Base-by-base conservation (phyloP, 106 monocot species). In the Dendrobium chrysotoxum region DNA sequence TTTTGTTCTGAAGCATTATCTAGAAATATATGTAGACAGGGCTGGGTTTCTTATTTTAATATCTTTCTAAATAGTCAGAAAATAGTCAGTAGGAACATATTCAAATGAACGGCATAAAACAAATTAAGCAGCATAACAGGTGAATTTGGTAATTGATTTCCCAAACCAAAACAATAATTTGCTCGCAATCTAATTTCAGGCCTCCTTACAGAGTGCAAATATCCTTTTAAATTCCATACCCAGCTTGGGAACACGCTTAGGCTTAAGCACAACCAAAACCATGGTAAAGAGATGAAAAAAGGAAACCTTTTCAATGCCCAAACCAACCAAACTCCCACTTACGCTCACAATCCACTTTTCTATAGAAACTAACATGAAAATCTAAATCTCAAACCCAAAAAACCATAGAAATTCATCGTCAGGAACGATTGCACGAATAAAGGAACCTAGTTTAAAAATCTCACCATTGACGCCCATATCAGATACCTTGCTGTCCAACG, bases 381-480 rank as follows among this genome's bases (percentile, higher is more conserved):
- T 7, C 12, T 3, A 70, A 70, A 65, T 26, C n/a, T 65, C 64
- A n/a, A 65, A 65, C 8, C 57, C n/a, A 20, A 67, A 67, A 20
- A 55, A 54, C 54, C 20, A 66, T 12, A 8, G 28, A 67, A 67
- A 28, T 67, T 70, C 12, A 31, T 13, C 31, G 3, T 35, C 15
- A 35, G 30, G 15, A 31, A 15, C n/a, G 21, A 70, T 70, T 31
- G 28, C 16, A 70, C 3, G 70, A 74, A 40, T 42, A 4, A 40
- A 21, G 39, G 74, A 41, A 21, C 7, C 12, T 41, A 5, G 3
- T 20, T 5, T 40, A 40, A 46, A 6, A 47, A 46, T 76, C 81
- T 84, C 85, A 95, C 94, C 94, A 58, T 90, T 92, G 46, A 87
- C 85, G 9, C 88, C 54, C 94, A 95, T 95, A 58, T 95, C 90